A percentile compares a stretch with the other conserved stretches of the same genome.
Evolutionary conservation across 306 rosid species (phyloP).

Genomic region (Mucuna pruriens): DNA sequence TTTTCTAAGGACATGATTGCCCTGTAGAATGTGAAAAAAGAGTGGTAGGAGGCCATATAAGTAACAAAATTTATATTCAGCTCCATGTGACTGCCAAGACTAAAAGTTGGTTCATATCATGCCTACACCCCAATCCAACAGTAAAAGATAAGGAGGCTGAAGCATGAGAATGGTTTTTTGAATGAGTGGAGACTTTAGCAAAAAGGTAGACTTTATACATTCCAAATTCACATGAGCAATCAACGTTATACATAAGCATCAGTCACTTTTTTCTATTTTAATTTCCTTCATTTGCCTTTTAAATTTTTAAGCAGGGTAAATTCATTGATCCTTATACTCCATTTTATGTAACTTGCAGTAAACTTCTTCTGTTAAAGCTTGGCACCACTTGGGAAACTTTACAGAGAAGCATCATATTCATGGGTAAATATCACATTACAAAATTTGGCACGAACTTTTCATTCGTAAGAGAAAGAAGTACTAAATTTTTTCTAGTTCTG

Average conservation of each 20-base stretch:
- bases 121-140: conserved; percentile 39
- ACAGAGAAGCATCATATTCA: conserved; percentile 45
- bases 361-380: conserved; percentile 40
- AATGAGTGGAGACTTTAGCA: conserved; percentile 49
- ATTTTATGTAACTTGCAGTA: conserved; percentile 35
- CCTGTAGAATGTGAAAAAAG: conserved; percentile 37
- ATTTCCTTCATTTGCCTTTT: neutral
- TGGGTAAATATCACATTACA: conserved; percentile 37
- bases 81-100: conserved; percentile 47
- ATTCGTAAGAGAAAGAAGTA: conserved; percentile 43
- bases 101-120: conserved; percentile 48
- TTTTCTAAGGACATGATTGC: conserved; percentile 42
- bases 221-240: conserved; percentile 34
- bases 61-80: conserved; percentile 50
- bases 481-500: conserved; percentile 45
- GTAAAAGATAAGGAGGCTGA: neutral
- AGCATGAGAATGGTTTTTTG: conserved; percentile 38
- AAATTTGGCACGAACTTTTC: conserved; percentile 46
- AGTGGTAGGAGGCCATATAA: conserved; percentile 31
- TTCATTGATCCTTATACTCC: conserved; percentile 23
- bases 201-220: conserved; percentile 38
- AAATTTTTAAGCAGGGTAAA: conserved; percentile 25
- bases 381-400: conserved; percentile 46
- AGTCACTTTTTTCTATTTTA: neutral
- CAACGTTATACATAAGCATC: conserved; percentile 17